These are phyloP conservation scores for Quercus parvula DNA, from an alignment of 306 rosid species.

Conservation along the genomic window DNA sequence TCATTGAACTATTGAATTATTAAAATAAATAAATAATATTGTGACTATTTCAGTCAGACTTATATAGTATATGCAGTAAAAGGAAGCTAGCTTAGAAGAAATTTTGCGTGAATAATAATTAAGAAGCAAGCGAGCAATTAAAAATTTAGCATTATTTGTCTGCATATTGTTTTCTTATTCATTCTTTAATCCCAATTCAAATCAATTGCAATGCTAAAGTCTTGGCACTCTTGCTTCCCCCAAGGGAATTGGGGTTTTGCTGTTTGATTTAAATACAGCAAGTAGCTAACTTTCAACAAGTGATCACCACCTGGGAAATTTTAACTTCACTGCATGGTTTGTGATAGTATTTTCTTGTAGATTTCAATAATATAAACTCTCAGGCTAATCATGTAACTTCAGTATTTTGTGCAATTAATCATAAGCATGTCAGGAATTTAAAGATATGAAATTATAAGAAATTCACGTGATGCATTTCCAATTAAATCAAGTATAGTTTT, in stretches of 20 bases:
- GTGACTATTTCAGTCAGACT: too few relatives aligned
- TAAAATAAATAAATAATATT: too few relatives aligned
- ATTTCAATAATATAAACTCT: too few relatives aligned
- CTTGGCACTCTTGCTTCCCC: background rate
- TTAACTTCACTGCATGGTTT: too few relatives aligned
- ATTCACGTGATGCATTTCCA: background rate
- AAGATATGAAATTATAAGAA: background rate
- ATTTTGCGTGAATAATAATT: too few relatives aligned
- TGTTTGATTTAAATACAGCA: too few relatives aligned
- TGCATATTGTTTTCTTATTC: background rate
- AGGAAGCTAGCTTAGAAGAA: too few relatives aligned
- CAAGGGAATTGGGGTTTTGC: background rate
- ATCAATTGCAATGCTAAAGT: background rate
- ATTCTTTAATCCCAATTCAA: background rate
- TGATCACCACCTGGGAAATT: too few relatives aligned
- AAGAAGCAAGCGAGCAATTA: background rate
- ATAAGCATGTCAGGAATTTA: background rate
- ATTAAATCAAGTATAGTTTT: background rate
- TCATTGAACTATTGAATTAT: too few relatives aligned
- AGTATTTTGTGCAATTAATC: background rate
- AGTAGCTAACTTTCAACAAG: too few relatives aligned
- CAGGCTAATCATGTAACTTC: background rate
- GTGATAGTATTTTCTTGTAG: too few relatives aligned
- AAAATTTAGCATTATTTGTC: background rate
- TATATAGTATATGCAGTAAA: too few relatives aligned